A percentile compares a stretch with the other conserved stretches of the same genome.
These are phyloP conservation scores for Royoungia palumana DNA, from an alignment of 768 basidiomycete species.

Conservation along the genomic window DNA sequence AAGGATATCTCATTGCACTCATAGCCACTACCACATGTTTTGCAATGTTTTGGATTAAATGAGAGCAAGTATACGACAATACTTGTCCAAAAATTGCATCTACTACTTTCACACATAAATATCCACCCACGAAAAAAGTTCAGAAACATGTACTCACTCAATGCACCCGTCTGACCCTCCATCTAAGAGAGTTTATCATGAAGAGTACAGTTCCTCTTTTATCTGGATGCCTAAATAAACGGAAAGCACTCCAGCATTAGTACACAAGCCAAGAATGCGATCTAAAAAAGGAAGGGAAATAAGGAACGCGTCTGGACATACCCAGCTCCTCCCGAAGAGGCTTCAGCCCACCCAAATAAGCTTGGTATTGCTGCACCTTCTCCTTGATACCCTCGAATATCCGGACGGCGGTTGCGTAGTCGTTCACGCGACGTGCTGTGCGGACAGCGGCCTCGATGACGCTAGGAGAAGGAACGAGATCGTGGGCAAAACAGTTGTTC, in stretches of 20 bases:
- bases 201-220: constrained; percentile 62
- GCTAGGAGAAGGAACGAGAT: constrained; percentile 81
- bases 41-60: constrained; percentile 19
- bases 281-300: not conserved
- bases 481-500: constrained; percentile 99
- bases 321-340: constrained; percentile 89
- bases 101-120: constrained; percentile 18
- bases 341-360: constrained; percentile 89
- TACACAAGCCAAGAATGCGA: not conserved
- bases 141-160: constrained; percentile 13
- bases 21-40: not conserved
- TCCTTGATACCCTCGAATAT: constrained; percentile 95
- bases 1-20: not conserved
- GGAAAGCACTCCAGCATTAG: not conserved
- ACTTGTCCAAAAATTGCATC: constrained; percentile 21
- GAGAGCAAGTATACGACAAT: constrained; percentile 17
- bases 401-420: constrained; percentile 95
- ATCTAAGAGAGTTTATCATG: constrained; percentile 27
- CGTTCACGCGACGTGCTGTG: constrained; percentile 88
- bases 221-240: constrained; percentile 46
- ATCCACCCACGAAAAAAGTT: not conserved
- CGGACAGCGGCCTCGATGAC: constrained; percentile 87
- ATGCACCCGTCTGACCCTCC: constrained; percentile 10
- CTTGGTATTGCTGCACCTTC: constrained; percentile 93
- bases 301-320: constrained; percentile 31